A percentile compares a stretch with the other conserved stretches of the same genome.
Conservation (phyloP, 495 filamentous ascomycete species). For the Articulospora tetracladia region DNA sequence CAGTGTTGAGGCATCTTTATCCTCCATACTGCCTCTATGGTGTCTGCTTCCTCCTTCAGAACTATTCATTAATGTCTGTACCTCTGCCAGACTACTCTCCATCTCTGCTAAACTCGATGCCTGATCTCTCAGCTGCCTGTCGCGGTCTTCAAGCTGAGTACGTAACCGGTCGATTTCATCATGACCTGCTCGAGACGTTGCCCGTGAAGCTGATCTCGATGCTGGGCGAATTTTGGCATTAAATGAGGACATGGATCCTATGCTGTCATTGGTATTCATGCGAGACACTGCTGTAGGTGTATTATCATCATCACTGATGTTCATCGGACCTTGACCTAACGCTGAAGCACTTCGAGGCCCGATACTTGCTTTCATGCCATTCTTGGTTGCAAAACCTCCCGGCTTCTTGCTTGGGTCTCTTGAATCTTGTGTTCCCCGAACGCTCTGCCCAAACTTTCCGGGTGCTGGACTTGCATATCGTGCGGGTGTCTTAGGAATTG, state of each 20-base stretch:
- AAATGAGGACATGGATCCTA: conserved; percentile 43
- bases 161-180: conserved; percentile 66
- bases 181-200: conserved; percentile 37
- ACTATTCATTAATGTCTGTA: conserved; percentile 62
- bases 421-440: conserved; percentile 52
- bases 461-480: conserved; percentile 63
- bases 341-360: conserved; percentile 52
- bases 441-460: conserved; percentile 61
- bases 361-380: conserved; percentile 45
- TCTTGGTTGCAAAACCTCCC: conserved; percentile 26
- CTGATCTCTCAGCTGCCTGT: conserved; percentile 84
- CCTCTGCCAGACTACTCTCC: conserved; percentile 71
- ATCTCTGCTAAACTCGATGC: conserved; percentile 76
- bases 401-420: conserved; percentile 54
- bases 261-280: conserved; percentile 46
- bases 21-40: conserved; percentile 58
- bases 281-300: conserved; percentile 52
- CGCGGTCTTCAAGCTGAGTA: conserved; percentile 74
- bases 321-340: conserved; percentile 37
- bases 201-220: conserved; percentile 25
- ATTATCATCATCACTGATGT: conserved; percentile 50
- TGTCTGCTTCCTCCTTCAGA: conserved; percentile 21
- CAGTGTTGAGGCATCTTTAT: conserved; percentile 72
- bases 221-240: conserved; percentile 43
- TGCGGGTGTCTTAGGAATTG: conserved; percentile 37